Conservation (phyloP, 169 alveolate genomes). For the Plasmodium cynomolgi region DNA sequence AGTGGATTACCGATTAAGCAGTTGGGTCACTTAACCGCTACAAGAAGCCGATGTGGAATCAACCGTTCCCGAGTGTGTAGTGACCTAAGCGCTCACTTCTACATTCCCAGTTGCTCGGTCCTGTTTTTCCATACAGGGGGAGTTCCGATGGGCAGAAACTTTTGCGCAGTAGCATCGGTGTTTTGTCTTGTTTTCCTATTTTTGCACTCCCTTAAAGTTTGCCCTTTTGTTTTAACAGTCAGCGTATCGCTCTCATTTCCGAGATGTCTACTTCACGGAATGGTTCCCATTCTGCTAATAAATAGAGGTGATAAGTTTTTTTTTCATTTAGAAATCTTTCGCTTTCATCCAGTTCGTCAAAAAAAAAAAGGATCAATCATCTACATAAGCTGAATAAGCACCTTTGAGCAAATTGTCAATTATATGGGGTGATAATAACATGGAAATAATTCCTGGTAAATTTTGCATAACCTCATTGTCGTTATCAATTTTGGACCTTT, state of each 20-base stretch:
- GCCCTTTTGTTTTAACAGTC: too few species aligned
- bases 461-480: background rate
- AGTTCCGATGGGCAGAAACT: too few species aligned
- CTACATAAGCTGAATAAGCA: background rate
- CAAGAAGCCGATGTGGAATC: background rate
- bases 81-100: background rate
- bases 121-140: background rate
- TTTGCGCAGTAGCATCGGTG: too few species aligned
- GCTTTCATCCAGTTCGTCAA: background rate
- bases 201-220: too few species aligned
- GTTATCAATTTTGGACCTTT: background rate
- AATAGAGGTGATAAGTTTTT: background rate
- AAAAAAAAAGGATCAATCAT: constrained; percentile 17
- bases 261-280: too few species aligned
- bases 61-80: background rate
- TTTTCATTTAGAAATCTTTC: constrained; percentile 18
- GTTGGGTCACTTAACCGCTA: background rate
- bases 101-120: background rate
- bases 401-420: background rate
- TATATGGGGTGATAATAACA: background rate
- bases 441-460: background rate
- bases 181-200: too few species aligned
- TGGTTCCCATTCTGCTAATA: background rate
- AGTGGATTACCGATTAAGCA: background rate
- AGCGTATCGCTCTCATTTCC: too few species aligned